phyloP scores from a whole-genome alignment of 2,329 filamentous ascomycete genomes.

The Cadophora sp. region DNA sequence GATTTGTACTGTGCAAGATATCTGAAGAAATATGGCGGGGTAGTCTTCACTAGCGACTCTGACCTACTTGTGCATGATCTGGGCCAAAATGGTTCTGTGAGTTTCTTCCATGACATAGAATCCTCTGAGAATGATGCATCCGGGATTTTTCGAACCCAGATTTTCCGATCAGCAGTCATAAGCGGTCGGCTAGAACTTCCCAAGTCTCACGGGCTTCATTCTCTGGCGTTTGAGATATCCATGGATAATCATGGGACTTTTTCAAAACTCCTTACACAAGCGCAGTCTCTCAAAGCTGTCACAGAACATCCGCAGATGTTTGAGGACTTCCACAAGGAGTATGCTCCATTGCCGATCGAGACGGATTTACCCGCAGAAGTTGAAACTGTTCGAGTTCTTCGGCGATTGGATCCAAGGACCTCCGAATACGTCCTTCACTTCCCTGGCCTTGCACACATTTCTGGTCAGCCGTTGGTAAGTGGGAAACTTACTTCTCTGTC shows the following conservation, averaged over 20 bases:
- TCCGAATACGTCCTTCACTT: conserved; percentile 58
- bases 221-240: conserved; percentile 45
- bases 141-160: conserved; percentile 35
- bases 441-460: conserved; percentile 32
- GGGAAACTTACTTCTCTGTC: conserved; percentile 34
- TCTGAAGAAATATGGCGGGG: conserved; percentile 59
- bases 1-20: conserved; percentile 79
- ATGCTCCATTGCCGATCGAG: conserved; percentile 20
- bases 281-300: conserved; percentile 34
- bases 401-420: conserved; percentile 54
- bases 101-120: conserved; percentile 71
- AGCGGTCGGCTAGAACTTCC: conserved; percentile 53
- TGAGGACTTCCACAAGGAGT: conserved; percentile 39
- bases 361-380: not conserved
- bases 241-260: conserved; percentile 40
- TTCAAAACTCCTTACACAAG: conserved; percentile 36
- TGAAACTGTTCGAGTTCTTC: conserved; percentile 21
- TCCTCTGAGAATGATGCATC: conserved; percentile 21
- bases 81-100: conserved; percentile 64
- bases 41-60: conserved; percentile 82
- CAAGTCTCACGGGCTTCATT: conserved; percentile 47
- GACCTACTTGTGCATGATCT: conserved; percentile 82
- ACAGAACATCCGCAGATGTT: conserved; percentile 30
- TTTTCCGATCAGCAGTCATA: conserved; percentile 53
- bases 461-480: conserved; percentile 38